phyloP scores from a whole-genome alignment of 768 basidiomycete species.

The Calocera cornea region DNA sequence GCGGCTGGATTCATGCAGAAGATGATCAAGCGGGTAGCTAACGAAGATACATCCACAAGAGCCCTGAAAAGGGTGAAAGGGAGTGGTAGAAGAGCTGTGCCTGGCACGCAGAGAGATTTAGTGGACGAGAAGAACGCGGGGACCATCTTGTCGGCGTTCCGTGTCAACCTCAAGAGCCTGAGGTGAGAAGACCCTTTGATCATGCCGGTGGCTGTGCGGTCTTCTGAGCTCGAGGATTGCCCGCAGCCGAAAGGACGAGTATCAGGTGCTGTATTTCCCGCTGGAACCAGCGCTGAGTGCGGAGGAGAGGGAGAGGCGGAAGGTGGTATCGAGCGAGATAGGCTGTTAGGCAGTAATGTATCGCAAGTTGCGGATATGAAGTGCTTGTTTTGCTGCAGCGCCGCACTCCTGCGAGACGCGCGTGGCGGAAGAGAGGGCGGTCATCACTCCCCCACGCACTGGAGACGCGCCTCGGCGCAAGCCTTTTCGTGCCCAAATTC shows the following conservation, averaged over 20 bases:
- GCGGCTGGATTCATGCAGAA: constrained; percentile 3
- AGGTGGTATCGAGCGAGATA: constrained; percentile 39
- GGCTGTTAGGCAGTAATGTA: not conserved
- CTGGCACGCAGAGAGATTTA: not conserved
- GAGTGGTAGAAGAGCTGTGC: not conserved
- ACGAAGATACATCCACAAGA: constrained; percentile 1
- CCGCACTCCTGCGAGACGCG: too few species aligned
- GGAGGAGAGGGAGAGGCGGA: constrained; percentile 35
- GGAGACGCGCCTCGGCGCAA: not conserved
- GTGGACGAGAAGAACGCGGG: not conserved
- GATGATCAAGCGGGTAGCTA: not conserved
- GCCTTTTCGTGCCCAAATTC: not conserved
- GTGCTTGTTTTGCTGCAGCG: too few species aligned
- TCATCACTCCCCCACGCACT: not conserved
- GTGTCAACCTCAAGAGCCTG: constrained; percentile 32
- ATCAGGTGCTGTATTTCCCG: constrained; percentile 76
- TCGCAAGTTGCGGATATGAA: too few species aligned
- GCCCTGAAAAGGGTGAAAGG: not conserved
- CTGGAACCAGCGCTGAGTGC: constrained; percentile 49
- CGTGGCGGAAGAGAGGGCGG: not conserved
- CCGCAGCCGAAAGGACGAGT: constrained; percentile 42
- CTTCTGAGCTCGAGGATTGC: constrained; percentile 14
- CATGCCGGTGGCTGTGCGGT: constrained; percentile 8
- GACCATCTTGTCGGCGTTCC: constrained; percentile 26
- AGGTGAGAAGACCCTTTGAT: constrained; percentile 27